Conservation (phyloP, 228 moss, liverwort and hornwort species). For the Sphagnum magellanicum region DNA sequence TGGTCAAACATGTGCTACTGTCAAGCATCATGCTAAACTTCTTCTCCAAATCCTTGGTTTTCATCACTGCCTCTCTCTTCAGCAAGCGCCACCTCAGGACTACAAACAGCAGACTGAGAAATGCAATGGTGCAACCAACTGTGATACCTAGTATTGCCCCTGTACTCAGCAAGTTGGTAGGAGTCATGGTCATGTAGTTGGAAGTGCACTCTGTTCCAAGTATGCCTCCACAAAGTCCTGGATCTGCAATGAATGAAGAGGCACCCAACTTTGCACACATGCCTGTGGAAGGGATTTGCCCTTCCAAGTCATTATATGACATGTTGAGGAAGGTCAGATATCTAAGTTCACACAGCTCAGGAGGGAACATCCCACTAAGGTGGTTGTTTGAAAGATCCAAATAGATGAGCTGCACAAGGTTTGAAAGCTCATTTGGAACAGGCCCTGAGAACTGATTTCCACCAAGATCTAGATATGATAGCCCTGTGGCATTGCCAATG, state of each 20-base stretch:
- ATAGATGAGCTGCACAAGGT: constrained; percentile 50
- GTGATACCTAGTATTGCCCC: constrained; percentile 40
- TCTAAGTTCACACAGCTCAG: constrained; percentile 39
- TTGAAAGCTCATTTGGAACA: constrained; percentile 51
- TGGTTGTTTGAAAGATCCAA: constrained; percentile 67
- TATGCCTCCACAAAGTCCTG: constrained; percentile 22
- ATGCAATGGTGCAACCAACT: constrained; percentile 26
- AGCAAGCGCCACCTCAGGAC: constrained; percentile 34
- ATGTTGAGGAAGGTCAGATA: constrained; percentile 61
- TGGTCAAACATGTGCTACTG: constrained; percentile 19
- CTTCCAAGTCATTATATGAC: constrained; percentile 53
- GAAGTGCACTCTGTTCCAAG: constrained; percentile 10
- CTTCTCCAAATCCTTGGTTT: constrained; percentile 35
- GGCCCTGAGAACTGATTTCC: constrained; percentile 44
- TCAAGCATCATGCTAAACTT: constrained; percentile 39
- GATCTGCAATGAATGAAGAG: constrained; percentile 21
- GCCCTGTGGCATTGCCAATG: constrained; percentile 53
- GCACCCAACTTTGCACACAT: constrained; percentile 18
- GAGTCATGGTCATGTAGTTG: not conserved
- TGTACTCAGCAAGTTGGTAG: constrained; percentile 11
- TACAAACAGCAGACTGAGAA: constrained; percentile 19
- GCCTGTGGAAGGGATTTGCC: constrained; percentile 33
- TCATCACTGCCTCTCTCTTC: constrained; percentile 4
- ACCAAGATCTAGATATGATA: constrained; percentile 61
- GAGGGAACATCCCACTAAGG: constrained; percentile 47